Percentiles rank a stretch among this genome's conserved stretches.
phyloP scores from a whole-genome alignment of 306 rosid genomes.

The Chamaecrista fasciculata region DNA sequence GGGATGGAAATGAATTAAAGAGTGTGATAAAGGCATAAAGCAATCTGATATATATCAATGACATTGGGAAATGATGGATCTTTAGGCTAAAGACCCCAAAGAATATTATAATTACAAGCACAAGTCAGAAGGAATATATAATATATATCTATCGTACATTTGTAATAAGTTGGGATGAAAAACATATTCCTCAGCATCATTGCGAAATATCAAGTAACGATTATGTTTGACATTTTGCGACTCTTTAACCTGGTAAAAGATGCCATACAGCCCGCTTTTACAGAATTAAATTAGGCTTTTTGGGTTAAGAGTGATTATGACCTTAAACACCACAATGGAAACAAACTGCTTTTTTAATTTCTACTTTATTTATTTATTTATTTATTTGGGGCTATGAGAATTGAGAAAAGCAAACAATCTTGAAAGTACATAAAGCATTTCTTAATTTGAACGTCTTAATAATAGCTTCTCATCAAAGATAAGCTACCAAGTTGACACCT shows the following conservation, averaged over 20 bases:
- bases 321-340: conserved; percentile 28
- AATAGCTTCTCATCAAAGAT: conserved; percentile 49
- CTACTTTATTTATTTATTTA: background rate
- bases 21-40: conserved; percentile 24
- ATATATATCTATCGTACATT: background rate
- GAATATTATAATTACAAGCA: conserved; percentile 26
- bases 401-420: conserved; percentile 26
- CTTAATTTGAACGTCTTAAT: conserved; percentile 52
- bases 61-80: conserved; percentile 46
- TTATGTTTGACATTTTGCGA: conserved; percentile 42
- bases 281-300: conserved; percentile 31
- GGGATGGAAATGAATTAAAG: conserved; percentile 11
- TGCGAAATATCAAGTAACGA: conserved; percentile 30
- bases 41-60: too few species aligned
- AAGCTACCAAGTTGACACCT: conserved; percentile 32
- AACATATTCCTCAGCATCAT: conserved; percentile 31
- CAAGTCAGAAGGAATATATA: conserved; percentile 24
- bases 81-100: conserved; percentile 22
- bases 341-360: background rate
- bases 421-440: conserved; percentile 45
- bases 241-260: conserved; percentile 17
- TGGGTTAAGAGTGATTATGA: conserved; percentile 38
- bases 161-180: conserved; percentile 16
- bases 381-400: background rate
- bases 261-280: conserved; percentile 1